Evolutionary conservation across 352 stramenopile genomes (phyloP).

Genomic region (Blastocystis sp.): DNA sequence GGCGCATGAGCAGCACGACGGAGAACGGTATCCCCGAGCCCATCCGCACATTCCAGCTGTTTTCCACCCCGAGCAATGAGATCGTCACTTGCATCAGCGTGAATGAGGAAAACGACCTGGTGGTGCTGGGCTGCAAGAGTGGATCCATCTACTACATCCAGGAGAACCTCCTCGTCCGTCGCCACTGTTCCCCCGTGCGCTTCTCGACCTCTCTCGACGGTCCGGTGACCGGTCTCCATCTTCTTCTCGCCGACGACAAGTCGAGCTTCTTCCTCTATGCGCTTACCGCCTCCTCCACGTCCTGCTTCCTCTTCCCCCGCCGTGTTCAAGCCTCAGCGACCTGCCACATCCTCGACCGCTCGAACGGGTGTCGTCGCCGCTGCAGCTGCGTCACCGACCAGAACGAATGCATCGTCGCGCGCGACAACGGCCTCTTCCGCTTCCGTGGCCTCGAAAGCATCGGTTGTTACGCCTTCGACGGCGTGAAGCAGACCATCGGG

Average conservation of each 20-base stretch:
- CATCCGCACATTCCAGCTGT: not conserved
- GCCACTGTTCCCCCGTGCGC: not conserved
- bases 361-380: not conserved
- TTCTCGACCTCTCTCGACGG: not conserved
- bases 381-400: constrained; percentile 12
- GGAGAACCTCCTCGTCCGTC: not conserved
- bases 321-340: not conserved
- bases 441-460: not conserved
- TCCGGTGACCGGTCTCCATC: not conserved
- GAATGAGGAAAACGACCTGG: constrained; percentile 18
- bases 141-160: not conserved
- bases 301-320: not conserved
- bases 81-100: not conserved
- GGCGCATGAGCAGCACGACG: not conserved
- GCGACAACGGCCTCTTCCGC: not conserved
- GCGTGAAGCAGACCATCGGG: not conserved
- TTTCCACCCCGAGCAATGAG: not conserved
- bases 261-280: not conserved
- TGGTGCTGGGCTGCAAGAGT: not conserved
- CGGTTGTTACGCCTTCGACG: not conserved
- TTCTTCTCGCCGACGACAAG: not conserved
- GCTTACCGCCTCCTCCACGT: not conserved
- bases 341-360: not conserved
- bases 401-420: not conserved
- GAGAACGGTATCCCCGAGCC: not conserved